These are phyloP conservation scores for Botrytis fabae DNA, from an alignment of 2,329 filamentous ascomycete species.

Conservation along the genomic window DNA sequence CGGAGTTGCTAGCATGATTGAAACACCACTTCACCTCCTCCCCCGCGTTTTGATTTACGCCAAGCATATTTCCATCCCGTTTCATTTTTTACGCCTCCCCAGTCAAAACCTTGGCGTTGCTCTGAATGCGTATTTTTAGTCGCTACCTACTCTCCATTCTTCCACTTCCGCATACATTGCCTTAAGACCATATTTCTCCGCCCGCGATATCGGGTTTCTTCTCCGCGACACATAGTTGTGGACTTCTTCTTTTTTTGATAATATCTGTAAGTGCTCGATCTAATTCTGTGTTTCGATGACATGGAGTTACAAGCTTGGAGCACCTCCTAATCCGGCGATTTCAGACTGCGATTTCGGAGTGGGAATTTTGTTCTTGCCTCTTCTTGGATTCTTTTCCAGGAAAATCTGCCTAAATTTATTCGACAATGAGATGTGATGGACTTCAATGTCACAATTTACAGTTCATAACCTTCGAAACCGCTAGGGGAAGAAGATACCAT, in stretches of 20 bases:
- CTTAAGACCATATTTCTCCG: not conserved
- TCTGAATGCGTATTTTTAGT: rapidly evolving
- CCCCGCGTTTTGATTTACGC: rapidly evolving
- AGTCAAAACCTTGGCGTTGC: not conserved
- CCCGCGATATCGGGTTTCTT: rapidly evolving
- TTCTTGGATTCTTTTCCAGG: rapidly evolving
- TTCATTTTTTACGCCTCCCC: not conserved
- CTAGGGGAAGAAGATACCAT: too few relatives aligned
- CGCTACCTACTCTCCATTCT: not conserved
- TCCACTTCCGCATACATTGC: not conserved
- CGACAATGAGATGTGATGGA: not conserved
- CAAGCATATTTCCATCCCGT: not conserved
- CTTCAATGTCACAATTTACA: not conserved
- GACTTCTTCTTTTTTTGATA: too few relatives aligned
- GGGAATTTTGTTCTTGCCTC: rapidly evolving
- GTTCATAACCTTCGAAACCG: rapidly evolving
- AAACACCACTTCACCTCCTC: not conserved
- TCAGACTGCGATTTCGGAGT: not conserved
- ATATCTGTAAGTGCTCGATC: too few relatives aligned
- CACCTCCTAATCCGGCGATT: not conserved
- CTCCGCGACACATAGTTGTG: not conserved
- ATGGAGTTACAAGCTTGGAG: rapidly evolving
- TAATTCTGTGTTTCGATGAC: not conserved
- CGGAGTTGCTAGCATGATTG: not conserved
- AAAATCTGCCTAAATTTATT: not conserved